Evolutionary conservation across 208 protist species (phyloP).

Genomic region (Leishmania arabica): DNA sequence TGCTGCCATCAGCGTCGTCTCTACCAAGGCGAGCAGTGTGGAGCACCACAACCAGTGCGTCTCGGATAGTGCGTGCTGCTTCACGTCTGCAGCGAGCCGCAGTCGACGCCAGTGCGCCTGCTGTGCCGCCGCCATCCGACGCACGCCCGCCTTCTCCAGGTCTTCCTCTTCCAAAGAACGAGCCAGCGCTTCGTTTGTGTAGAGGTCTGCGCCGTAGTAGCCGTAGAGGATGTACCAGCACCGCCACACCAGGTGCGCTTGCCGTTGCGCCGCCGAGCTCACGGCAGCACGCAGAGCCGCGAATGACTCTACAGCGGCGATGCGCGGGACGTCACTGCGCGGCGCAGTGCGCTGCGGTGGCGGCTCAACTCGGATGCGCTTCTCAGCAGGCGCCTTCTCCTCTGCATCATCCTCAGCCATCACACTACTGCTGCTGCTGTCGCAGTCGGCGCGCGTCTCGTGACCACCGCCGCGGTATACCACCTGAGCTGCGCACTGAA

Average conservation of each 20-base stretch:
- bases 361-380: conserved; percentile 2
- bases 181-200: conserved; percentile 17
- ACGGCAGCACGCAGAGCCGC: conserved; percentile 9
- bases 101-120: conserved; percentile 14
- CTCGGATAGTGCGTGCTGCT: conserved; percentile 31
- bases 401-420: not conserved
- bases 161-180: conserved; percentile 18
- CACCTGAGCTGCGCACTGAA: conserved; percentile 1
- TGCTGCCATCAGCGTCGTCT: not conserved
- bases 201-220: conserved; percentile 25
- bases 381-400: conserved; percentile 4
- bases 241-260: conserved; percentile 29
- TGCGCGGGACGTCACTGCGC: not conserved
- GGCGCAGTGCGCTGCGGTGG: not conserved
- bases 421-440: not conserved
- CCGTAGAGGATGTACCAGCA: conserved; percentile 25
- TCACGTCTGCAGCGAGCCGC: not conserved
- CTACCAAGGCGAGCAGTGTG: conserved; percentile 12
- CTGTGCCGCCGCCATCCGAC: conserved; percentile 17
- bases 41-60: conserved; percentile 28
- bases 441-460: not conserved
- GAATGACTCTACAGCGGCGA: not conserved
- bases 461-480: not conserved
- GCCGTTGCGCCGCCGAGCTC: not conserved
- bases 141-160: conserved; percentile 13